Evolutionary conservation across 2,329 filamentous ascomycete species (phyloP).

Genomic region (Lojkania enalia): DNA sequence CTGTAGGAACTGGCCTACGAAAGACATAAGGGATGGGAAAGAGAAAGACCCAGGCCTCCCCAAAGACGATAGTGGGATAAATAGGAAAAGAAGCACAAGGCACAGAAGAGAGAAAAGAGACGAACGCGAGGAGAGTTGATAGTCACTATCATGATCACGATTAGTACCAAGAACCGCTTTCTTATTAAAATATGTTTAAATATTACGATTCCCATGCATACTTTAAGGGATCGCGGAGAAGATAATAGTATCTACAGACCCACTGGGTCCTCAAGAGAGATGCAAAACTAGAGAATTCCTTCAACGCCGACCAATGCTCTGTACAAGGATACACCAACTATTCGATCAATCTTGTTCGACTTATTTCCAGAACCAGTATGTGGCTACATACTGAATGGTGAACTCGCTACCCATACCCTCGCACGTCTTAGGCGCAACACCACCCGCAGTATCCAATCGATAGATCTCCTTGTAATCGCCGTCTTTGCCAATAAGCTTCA

Average conservation of each 20-base stretch:
- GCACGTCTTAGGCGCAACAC: slow-evolving; percentile 74
- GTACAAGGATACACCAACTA: slow-evolving; percentile 19
- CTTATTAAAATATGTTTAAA: neutral
- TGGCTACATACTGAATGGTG: slow-evolving; percentile 76
- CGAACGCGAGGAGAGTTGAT: slow-evolving; percentile 20
- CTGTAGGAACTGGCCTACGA: slow-evolving; percentile 89
- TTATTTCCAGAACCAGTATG: slow-evolving; percentile 66
- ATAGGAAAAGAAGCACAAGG: slow-evolving; percentile 33
- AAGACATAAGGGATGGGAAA: slow-evolving; percentile 45
- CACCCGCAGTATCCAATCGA: slow-evolving; percentile 81
- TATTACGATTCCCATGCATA: neutral
- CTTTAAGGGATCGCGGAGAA: neutral
- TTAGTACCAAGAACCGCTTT: neutral
- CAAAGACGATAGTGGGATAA: slow-evolving; percentile 16
- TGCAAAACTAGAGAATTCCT: no score
- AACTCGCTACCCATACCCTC: slow-evolving; percentile 65
- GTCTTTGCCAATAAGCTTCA: slow-evolving; percentile 63
- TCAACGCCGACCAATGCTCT: slow-evolving; percentile 41
- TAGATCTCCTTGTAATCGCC: slow-evolving; percentile 72
- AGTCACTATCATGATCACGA: slow-evolving; percentile 2
- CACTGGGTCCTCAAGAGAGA: neutral
- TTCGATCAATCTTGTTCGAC: neutral
- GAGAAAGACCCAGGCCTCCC: slow-evolving; percentile 15
- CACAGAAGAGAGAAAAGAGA: slow-evolving; percentile 31
- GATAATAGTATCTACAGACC: slow-evolving; percentile 14